Percentiles rank a stretch among this genome's conserved stretches.
These are phyloP conservation scores for Mycena olivaceomarginata DNA, from an alignment of 768 basidiomycete genomes.

Conservation along the genomic window DNA sequence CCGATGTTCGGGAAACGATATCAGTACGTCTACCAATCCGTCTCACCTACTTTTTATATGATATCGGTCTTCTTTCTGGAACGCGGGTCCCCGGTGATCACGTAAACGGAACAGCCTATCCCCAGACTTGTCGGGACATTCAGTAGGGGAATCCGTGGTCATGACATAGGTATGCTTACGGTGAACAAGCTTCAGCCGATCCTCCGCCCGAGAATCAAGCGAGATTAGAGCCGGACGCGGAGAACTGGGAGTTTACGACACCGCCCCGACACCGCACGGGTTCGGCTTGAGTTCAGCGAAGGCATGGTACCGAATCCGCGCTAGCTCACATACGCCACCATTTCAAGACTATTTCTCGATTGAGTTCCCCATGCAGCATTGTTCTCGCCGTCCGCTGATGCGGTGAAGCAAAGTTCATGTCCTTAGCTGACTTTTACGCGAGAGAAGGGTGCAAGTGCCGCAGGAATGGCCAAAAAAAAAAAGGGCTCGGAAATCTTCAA, in stretches of 20 bases:
- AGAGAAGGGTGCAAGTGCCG: constrained; percentile 7
- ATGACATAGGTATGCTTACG: background rate
- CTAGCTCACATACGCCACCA: constrained; percentile 7
- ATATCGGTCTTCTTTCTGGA: constrained; percentile 10
- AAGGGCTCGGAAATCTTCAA: constrained; percentile 4
- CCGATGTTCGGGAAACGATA: constrained; percentile 19
- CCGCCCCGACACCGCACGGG: background rate
- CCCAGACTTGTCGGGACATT: constrained; percentile 3
- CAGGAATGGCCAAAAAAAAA: constrained; percentile 6
- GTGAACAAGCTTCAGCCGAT: constrained; percentile 9
- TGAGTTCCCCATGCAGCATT: constrained; percentile 7
- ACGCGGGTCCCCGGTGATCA: constrained; percentile 3
- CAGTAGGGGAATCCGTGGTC: background rate
- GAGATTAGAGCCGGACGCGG: constrained; percentile 1
- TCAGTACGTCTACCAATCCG: background rate
- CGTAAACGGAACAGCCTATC: constrained; percentile 5
- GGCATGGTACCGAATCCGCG: constrained; percentile 6
- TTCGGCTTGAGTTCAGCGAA: constrained; percentile 6
- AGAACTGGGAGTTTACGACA: background rate
- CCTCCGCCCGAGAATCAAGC: constrained; percentile 5
- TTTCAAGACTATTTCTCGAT: constrained; percentile 1
- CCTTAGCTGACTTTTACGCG: background rate
- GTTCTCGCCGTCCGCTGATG: constrained; percentile 6
- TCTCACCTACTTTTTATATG: constrained; percentile 7
- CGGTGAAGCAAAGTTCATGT: constrained; percentile 6